Evolutionary conservation across 2,329 filamentous ascomycete genomes (phyloP), one percentile per base, ranked within the genome.

Genomic region (Neonectria neomacrospora): DNA sequence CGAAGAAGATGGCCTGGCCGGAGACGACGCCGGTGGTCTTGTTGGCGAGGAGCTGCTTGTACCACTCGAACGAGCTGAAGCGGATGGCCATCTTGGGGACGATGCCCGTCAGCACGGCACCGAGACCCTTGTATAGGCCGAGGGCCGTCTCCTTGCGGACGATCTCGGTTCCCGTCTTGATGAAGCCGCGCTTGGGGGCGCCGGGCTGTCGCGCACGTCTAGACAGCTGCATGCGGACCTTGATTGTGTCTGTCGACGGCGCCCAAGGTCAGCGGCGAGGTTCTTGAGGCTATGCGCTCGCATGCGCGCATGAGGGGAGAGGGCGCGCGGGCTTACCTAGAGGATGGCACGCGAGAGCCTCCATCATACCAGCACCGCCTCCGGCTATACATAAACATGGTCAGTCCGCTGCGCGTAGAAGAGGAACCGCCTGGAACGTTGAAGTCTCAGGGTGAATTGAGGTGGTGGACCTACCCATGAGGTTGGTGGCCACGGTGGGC

Each of bases 51-150:
- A 91, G 66, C 77, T 93, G 89, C 87, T 98, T 98, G 82, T 98
- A 99, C 77, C 88, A 89, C 80, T 98, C 96, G 80, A 98, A 99
- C 58, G 93, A 97, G 51, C 95, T 97, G 82, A 99, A 99, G 41
- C 96, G 92, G 78, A 98, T 99, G 65, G 96, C 96, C 96, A 99
- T 99, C 82, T 99, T 99, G 58, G 96, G 96, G 22, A 99, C 89
- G 78, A 99, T 99, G 70, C 96, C 96, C 23, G 94, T 97, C 63
- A 98, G 80, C 44, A 99, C 96, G 58, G 96, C 96, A 66, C 96
- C 96, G n/a, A 99, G 88, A 70, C 96, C 96, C 84, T 99, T 99
- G 87, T 99, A 99, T 62, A 99, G 83, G 67, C 92, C 96, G 37
- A 99, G 83, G 1, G 94, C 93, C 14, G 96, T 97, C 83, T 99